phyloP scores from a whole-genome alignment of 2,329 filamentous ascomycete species.

The Plectosphaerella cucumerina region DNA sequence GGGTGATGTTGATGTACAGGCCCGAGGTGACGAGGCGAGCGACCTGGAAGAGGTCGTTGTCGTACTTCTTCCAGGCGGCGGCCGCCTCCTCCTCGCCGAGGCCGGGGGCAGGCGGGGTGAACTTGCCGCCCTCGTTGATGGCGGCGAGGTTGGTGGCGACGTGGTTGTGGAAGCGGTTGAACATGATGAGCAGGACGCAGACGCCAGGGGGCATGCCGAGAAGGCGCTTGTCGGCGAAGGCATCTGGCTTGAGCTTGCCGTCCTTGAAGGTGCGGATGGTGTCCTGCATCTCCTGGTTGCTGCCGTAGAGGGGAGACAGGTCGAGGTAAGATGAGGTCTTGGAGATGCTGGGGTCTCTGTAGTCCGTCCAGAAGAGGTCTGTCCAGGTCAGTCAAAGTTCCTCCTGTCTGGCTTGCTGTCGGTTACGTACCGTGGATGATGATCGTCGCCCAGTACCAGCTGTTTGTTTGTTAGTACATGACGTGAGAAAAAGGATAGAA shows the following conservation, averaged over 20 bases:
- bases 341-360: slow-evolving; percentile 53
- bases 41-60: slow-evolving; percentile 77
- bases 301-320: slow-evolving; percentile 67
- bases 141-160: slow-evolving; percentile 71
- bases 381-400: neutral
- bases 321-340: slow-evolving; percentile 71
- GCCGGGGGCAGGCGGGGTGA: slow-evolving; percentile 56
- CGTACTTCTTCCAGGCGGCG: slow-evolving; percentile 61
- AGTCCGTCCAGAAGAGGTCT: slow-evolving; percentile 70
- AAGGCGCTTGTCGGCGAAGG: slow-evolving; percentile 67
- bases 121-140: slow-evolving; percentile 84
- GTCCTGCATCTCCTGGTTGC: slow-evolving; percentile 62
- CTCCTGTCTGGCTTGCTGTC: fast-evolving
- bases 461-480: no score
- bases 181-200: slow-evolving; percentile 69
- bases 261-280: slow-evolving; percentile 65
- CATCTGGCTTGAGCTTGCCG: slow-evolving; percentile 69
- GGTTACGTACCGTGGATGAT: slow-evolving; percentile 59
- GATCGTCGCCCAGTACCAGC: slow-evolving; percentile 65
- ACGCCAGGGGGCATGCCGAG: slow-evolving; percentile 69
- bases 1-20: slow-evolving; percentile 73
- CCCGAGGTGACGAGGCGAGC: slow-evolving; percentile 70
- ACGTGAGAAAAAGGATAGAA: neutral
- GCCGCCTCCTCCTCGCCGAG: slow-evolving; percentile 44
- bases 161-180: slow-evolving; percentile 84